phyloP scores from a whole-genome alignment of 2,329 filamentous ascomycete genomes.

The Xylaria sp. region DNA sequence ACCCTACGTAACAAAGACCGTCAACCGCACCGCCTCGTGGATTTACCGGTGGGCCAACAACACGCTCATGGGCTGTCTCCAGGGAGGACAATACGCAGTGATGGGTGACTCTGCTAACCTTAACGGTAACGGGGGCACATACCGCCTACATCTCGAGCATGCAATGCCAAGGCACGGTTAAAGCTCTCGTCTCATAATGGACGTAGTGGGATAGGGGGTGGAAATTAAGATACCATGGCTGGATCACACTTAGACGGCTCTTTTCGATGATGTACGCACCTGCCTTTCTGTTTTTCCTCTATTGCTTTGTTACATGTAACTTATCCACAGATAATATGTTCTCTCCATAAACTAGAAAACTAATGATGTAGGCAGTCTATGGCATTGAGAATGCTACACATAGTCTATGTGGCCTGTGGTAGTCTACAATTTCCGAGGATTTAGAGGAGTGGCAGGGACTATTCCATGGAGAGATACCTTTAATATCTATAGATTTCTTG shows the following conservation, averaged over 20 bases:
- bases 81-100: slow-evolving; percentile 40
- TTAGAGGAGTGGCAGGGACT: not conserved
- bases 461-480: not conserved
- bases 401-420: not conserved
- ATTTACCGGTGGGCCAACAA: slow-evolving; percentile 41
- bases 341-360: not conserved
- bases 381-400: not conserved
- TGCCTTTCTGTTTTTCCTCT: not conserved
- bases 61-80: slow-evolving; percentile 42
- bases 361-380: not conserved
- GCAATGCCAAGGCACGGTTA: slow-evolving; percentile 17
- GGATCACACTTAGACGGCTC: not conserved
- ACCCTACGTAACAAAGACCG: slow-evolving; percentile 40
- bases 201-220: not conserved
- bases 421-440: not conserved
- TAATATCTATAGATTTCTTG: not conserved
- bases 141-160: slow-evolving; percentile 43
- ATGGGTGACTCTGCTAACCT: slow-evolving; percentile 45
- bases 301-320: not conserved
- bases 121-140: slow-evolving; percentile 44
- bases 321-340: too few relatives aligned
- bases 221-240: not conserved
- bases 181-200: not conserved
- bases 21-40: slow-evolving; percentile 46
- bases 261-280: not conserved